Percentiles rank a stretch among this genome's conserved stretches.
These are phyloP conservation scores for Cocos nucifera DNA, from an alignment of 176 grass and related monocot species.

Conservation along the genomic window DNA sequence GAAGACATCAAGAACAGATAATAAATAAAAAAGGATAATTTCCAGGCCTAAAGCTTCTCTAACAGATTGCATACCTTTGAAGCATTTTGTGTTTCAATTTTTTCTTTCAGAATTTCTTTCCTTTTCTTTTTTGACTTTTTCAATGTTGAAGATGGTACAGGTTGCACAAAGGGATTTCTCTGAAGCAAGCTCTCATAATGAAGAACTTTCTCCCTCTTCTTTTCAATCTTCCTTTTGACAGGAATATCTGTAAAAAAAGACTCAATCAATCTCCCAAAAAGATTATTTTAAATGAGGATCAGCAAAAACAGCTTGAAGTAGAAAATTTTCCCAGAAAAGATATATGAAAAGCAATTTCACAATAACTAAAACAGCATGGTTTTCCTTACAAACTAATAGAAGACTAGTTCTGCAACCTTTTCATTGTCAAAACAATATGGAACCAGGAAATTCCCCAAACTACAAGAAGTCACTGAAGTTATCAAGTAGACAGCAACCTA, in stretches of 20 bases:
- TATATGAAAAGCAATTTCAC: no score
- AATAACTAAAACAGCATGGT: no score
- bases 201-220: conserved; percentile 71
- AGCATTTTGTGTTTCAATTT: conserved; percentile 3
- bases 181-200: conserved; percentile 61
- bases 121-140: conserved; percentile 45
- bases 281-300: conserved; percentile 3
- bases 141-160: conserved; percentile 59
- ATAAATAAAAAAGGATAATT: conserved; percentile 13
- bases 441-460: no score
- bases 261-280: background rate
- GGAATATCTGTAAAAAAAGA: conserved; percentile 37
- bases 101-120: conserved; percentile 20
- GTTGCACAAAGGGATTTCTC: conserved; percentile 55
- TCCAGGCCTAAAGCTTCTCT: conserved; percentile 1
- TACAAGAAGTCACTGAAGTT: no score
- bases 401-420: no score
- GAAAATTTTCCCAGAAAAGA: background rate
- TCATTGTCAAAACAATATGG: no score
- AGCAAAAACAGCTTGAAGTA: background rate
- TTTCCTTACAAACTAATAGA: no score
- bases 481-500: no score
- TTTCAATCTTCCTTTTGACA: conserved; percentile 71
- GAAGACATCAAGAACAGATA: conserved; percentile 1
- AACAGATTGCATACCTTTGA: conserved; percentile 33